Percentiles rank a stretch among this genome's conserved stretches.
Conservation (phyloP, 352 stramenopile species). For the Globisporangium irregulare region DNA sequence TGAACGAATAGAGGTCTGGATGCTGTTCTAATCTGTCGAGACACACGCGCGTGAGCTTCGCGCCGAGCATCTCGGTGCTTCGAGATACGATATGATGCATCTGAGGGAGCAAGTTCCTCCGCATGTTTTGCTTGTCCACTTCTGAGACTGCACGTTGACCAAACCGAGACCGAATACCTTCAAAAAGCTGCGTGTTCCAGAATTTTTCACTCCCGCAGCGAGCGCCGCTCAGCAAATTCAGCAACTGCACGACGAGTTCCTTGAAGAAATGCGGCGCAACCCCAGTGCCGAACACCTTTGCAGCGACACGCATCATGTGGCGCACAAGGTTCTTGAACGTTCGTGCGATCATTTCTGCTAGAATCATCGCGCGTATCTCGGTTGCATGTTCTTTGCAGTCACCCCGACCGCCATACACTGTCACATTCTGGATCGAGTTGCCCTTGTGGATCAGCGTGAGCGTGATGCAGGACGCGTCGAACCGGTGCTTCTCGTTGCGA, state of each 20-base stretch:
- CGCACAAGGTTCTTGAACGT: slow-evolving; percentile 88
- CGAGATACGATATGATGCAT: slow-evolving; percentile 55
- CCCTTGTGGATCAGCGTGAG: slow-evolving; percentile 50
- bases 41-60: slow-evolving; percentile 37
- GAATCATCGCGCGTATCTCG: slow-evolving; percentile 56
- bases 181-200: slow-evolving; percentile 69
- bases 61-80: slow-evolving; percentile 51
- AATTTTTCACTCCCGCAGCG: slow-evolving; percentile 57
- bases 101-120: slow-evolving; percentile 42
- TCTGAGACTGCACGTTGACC: slow-evolving; percentile 57
- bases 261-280: slow-evolving; percentile 43
- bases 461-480: slow-evolving; percentile 59
- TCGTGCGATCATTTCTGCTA: slow-evolving; percentile 86
- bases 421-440: slow-evolving; percentile 74
- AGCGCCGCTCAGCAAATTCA: slow-evolving; percentile 74
- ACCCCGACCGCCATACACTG: slow-evolving; percentile 57
- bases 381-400: slow-evolving; percentile 53
- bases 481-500: slow-evolving; percentile 34
- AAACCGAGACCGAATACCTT: slow-evolving; percentile 76
- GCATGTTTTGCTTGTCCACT: slow-evolving; percentile 79
- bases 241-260: slow-evolving; percentile 43
- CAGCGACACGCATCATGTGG: slow-evolving; percentile 54
- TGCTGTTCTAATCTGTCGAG: slow-evolving; percentile 43
- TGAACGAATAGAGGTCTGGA: slow-evolving; percentile 72
- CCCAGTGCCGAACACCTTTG: slow-evolving; percentile 33